Evolutionary conservation across 2,329 filamentous ascomycete species (phyloP), one percentile per base, ranked within the genome.

Genomic region (Berkeleyomyces rouxiae): DNA sequence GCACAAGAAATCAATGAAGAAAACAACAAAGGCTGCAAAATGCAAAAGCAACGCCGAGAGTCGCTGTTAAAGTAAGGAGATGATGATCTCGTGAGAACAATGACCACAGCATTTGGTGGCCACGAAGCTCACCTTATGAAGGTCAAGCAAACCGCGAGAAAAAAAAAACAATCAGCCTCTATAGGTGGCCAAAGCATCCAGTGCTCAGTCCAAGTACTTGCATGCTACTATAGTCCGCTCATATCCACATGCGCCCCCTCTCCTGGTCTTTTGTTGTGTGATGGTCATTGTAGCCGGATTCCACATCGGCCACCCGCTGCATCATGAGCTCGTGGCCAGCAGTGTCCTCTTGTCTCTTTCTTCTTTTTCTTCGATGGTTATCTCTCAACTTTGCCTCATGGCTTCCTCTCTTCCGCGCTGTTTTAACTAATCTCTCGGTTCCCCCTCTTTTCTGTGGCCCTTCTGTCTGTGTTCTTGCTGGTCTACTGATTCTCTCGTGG

Each of bases 201-300:
- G 51, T 55, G 51, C 51, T 55, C 51, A 55, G 51, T 55, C 51
- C 51, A 55, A 23, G 51, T 51, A n/a, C 51, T 55, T 39, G 51
- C 51, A 55, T 55, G 33, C 51, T n/a, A 31, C 3, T 55, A 55
- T 55, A 55, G 51, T 55, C 9, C 51, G 51, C 51, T 7, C 51
- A 55, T 55, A 55, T 39, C 33, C 51, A 55, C 51, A 55, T 55
- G 51, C 51, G 51, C 51, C 51, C 39, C 51, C 11, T 55, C 11
- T 39, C 7, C 9, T 37, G 33, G 13, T 4, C 33, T 55, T 13
- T 55, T 31, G 33, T 36, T 55, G 5, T 13, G 36, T 3, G 5
- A 16, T 16, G 51, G 51, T 16, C 51, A 55, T 55, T 55, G 51
- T 55, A 55, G 11, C 51, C 51, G 33, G 51, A 37, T 39, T 55